These are phyloP conservation scores for Diatrype stigma DNA, from an alignment of 2,329 filamentous ascomycete species.

Conservation along the genomic window DNA sequence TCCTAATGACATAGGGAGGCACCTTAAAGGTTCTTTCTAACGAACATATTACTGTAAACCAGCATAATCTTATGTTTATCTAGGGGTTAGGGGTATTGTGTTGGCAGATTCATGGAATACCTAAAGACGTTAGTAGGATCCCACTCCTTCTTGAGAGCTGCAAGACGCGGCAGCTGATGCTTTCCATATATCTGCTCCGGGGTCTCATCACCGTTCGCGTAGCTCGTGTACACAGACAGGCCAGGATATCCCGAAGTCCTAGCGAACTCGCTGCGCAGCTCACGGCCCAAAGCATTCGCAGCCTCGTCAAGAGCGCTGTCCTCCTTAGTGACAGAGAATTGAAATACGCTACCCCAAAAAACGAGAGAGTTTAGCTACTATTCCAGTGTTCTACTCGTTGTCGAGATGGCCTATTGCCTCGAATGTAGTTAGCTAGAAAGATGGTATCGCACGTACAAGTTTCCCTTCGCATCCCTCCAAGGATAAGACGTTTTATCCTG, in stretches of 20 bases:
- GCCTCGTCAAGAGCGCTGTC: not conserved
- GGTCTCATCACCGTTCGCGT: slow-evolving; percentile 1
- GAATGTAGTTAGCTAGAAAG: no score
- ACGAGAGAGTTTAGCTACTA: not conserved
- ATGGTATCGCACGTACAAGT: no score
- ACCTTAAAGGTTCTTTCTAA: no score
- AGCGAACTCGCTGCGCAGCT: not conserved
- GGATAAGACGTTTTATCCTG: no score
- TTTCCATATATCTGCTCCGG: slow-evolving; percentile 1
- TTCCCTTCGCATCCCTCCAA: no score
- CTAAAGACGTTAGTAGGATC: slow-evolving; percentile 1
- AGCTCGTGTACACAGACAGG: not conserved
- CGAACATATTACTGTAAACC: no score
- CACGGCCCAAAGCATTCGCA: not conserved
- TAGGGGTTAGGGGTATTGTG: not conserved
- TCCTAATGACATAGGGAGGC: no score
- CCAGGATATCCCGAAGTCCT: not conserved
- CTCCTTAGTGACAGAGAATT: not conserved
- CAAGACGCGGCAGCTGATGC: not conserved
- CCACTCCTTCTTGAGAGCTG: not conserved
- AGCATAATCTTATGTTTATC: no score
- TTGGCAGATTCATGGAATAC: not conserved
- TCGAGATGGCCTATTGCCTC: no score
- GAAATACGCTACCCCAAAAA: not conserved
- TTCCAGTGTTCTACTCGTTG: not conserved